Evolutionary conservation across 2,329 filamentous ascomycete genomes (phyloP), one percentile per base, ranked within the genome.

Genomic region (Ophiostoma australiae): DNA sequence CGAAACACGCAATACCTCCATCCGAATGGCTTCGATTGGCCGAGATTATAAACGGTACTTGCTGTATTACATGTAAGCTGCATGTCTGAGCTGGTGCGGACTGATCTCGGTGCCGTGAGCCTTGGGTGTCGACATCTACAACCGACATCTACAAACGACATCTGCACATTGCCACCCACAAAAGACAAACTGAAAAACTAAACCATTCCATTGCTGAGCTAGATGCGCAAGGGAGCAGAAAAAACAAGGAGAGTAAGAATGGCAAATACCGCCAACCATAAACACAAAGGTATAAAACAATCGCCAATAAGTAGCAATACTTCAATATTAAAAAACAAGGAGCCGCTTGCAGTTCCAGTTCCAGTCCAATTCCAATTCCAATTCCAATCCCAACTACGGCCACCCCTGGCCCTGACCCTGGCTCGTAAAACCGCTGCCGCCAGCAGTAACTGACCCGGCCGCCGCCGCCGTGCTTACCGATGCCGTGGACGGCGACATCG

Each of bases 261-360:
- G 27, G 4, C 23, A 15, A 27, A 31, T 27, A 58, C 23, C 23
- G 23, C 23, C 52, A 27, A 58, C 10, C 52, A 8, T 27, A 31
- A 58, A 58, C 27, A 4, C 52, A 58, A 27, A 58, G 52, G 52
- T 58, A 58, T 58, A 58, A 58, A 58, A 58, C 52, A 27, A 58
- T 13, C n/a, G 11, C n/a, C n/a, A 27, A 31, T 58, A 58, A 15
- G 27, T 23, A 58, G 52, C n/a, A 58, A 27, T 23, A 15, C 17
- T 48, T 48, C 7, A 2, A 39, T 11, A 39, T 39, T 17, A 48
- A 20, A n/a, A 48, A n/a, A n/a, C 15, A 17, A 48, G 20, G 17
- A 15, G 13, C 39, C 13, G 39, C 13, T 13, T 41, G 39, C 37
- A 39, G 37, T 39, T 39, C 37, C 37, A 39, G 37, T 39, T 39